Evolutionary conservation across 495 filamentous ascomycete genomes (phyloP), one percentile per base, ranked within the genome.

Genomic region (Neurospora sp.): DNA sequence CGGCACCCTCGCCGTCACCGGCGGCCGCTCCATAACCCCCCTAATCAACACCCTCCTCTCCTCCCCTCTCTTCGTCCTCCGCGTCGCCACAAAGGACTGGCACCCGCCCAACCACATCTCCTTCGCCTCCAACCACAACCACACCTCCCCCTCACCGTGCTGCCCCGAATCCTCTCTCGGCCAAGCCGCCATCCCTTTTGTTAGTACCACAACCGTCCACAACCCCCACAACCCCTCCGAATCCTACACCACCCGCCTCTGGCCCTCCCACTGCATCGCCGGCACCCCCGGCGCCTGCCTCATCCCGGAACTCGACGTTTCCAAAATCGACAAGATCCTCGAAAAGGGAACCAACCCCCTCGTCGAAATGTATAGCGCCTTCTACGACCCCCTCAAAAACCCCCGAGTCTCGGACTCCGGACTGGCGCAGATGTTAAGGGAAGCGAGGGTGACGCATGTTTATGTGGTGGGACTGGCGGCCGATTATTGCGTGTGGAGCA

Each of bases 361-460:
- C 61, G 86, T 96, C 9, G 96, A 99, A 82, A 97, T 97, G 93
- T 98, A 97, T 81, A 92, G 89, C 69, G 93, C 89, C 4, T 98
- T 99, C 79, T 90, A 89, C 69, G 91, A 92, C 79, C 91, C 91
- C 0, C 93, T 88, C 2, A 71, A 65, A 72, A 72, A 72, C n/a
- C 84, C 85, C 20, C 81, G 83, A n/a, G 85, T 89, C 16, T 85
- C 86, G 74, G 88, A 89, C 77, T 84, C 85, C 76, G 87, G 89
- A 73, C 82, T 99, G 35, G 86, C 83, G 9, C 82, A 78, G 9
- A 75, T 83, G 69, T 83, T 99, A 72, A 82, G 77, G 53, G 84
- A 84, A 16, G 83, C 80, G 27, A 83, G 81, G n/a, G 85, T 96
- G 40, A 92, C 90, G 8, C 87, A 94, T 78, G 87, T 97, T 4